Evolutionary conservation across 2,329 filamentous ascomycete species (phyloP).

Genomic region (Colletotrichum theobromicola): DNA sequence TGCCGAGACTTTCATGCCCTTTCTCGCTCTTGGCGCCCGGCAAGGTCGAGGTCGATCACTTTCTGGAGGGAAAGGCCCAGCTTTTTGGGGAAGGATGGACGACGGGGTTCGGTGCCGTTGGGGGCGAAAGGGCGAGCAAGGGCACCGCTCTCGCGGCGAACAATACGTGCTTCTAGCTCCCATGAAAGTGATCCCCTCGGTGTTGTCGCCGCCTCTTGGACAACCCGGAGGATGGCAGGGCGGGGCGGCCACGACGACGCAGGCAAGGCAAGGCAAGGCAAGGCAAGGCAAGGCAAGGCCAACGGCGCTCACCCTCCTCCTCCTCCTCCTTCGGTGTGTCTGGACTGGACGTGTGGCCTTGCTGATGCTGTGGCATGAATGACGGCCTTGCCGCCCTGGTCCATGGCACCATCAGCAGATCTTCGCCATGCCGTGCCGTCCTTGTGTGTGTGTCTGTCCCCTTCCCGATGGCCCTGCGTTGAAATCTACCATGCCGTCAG

Average conservation of each 20-base stretch:
- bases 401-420: conserved; percentile 4
- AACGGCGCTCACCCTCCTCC: background rate
- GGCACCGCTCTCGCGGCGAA: background rate
- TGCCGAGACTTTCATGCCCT: conserved; percentile 21
- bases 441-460: background rate
- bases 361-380: background rate
- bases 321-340: background rate
- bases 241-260: background rate
- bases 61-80: background rate
- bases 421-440: background rate
- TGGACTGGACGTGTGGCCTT: background rate
- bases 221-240: too few species aligned
- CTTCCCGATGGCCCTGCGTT: background rate
- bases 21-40: conserved; percentile 5
- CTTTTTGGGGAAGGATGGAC: background rate
- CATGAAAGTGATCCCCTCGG: background rate
- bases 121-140: background rate
- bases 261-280: background rate
- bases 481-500: too few species aligned
- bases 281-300: background rate
- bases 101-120: background rate
- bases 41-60: conserved; percentile 16
- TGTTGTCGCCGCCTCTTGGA: conserved; percentile 9
- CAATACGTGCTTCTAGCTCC: background rate
- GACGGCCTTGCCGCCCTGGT: background rate